A percentile compares a stretch with the other conserved stretches of the same genome.
Evolutionary conservation across 306 rosid species (phyloP).

Genomic region (Acacia melanoxylon): DNA sequence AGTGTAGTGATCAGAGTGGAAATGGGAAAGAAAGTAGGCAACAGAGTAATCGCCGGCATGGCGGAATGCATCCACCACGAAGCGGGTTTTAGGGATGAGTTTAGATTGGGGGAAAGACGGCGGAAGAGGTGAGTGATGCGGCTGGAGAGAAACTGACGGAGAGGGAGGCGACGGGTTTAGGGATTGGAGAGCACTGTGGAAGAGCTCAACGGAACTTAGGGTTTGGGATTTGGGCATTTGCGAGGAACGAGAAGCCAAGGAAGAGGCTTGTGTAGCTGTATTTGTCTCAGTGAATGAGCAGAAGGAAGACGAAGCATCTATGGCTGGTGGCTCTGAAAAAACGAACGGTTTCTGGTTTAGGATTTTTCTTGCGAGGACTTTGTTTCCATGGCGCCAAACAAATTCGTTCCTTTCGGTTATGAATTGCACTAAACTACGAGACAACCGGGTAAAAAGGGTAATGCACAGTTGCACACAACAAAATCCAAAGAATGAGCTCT

Average conservation of each 20-base stretch:
- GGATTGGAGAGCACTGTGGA: constrained; percentile 52
- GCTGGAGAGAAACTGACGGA: not conserved
- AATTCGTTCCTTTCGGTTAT: not conserved
- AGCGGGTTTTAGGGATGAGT: constrained; percentile 79
- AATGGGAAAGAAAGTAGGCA: constrained; percentile 90
- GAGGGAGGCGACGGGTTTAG: not conserved
- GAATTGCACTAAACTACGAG: too few relatives aligned
- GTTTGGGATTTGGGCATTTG: constrained; percentile 34
- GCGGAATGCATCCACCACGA: constrained; percentile 80
- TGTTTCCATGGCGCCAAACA: not conserved
- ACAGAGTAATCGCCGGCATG: constrained; percentile 53
- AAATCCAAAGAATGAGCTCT: too few relatives aligned
- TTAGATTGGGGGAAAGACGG: constrained; percentile 65
- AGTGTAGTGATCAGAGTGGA: constrained; percentile 88
- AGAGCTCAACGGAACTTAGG: constrained; percentile 52
- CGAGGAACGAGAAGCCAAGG: constrained; percentile 42
- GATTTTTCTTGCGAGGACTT: not conserved
- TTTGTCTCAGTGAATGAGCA: not conserved
- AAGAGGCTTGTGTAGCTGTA: not conserved
- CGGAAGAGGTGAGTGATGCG: constrained; percentile 33
- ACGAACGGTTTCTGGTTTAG: not conserved
- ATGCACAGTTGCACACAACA: too few relatives aligned
- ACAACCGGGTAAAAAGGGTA: too few relatives aligned
- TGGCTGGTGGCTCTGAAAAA: not conserved
- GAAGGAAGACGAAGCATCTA: constrained; percentile 10